Evolutionary conservation across 1,284 basidiomycete species (phyloP), one percentile per base, ranked within the genome.

Genomic region (Inonotus hispidus): DNA sequence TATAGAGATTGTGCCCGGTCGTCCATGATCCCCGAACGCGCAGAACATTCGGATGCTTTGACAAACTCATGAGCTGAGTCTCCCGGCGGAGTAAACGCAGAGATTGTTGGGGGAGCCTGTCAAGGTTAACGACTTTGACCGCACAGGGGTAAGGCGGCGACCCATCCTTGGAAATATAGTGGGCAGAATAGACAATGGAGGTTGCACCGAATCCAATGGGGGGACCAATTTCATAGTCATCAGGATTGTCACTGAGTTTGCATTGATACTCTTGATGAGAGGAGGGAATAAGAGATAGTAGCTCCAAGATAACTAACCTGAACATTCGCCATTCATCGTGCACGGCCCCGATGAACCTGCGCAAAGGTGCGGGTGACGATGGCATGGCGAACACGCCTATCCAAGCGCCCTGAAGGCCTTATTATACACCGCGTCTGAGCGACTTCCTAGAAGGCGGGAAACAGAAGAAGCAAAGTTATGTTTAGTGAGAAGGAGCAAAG

Each of bases 41-140:
- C 19, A 95, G 79, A 5, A 95, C 91, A 67, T 95, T 94, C 27
- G 93, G 92, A 66, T 95, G 93, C 70, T 95, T 95, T n/a, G 87
- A 91, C 1, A 95, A 79, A 2, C 91, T 93, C 93, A 95, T 95
- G 52, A 95, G 80, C 59, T 91, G 91, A 0, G 93, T 95, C 73
- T 95, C 93, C 58, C 91, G 80, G 65, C 88, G 85, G 10, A 94
- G 79, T 43, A 90, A 82, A 13, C 79, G 76, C 27, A 92, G 77
- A 0, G 90, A 83, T 53, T 79, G 80, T 1, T 77, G 87, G 0
- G 87, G 84, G 35, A 90, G 81, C 47, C 80, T 78, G 71, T 95
- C 93, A 58, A 95, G 84, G 70, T 95, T 92, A 59, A 95, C 83
- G 58, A 95, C 89, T 73, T 94, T 94, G 71, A 94, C 82, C 0